Evolutionary conservation across 139 green algal species (phyloP), one percentile per base, ranked within the genome.

Genomic region (Zygnema circumcarinatum): DNA sequence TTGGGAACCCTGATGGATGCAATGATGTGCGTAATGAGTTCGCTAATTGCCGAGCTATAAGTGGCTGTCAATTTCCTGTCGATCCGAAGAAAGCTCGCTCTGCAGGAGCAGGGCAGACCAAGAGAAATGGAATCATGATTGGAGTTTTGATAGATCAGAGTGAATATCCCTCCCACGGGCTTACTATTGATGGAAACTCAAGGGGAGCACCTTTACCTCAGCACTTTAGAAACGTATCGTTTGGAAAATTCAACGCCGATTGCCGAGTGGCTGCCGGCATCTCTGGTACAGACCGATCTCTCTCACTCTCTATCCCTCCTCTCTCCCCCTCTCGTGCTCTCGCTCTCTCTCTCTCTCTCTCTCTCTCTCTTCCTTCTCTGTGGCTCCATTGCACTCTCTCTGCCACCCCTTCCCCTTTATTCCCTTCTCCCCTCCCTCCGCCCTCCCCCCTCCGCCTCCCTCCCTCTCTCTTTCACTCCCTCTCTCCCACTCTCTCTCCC

Each of bases 101-200:
- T 35, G 62, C 42, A 35, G 53, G 81, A 38, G n/a, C 29, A 21
- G 69, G 35, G 16, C 7, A 78, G 11, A 67, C 67, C 21, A 31
- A 41, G 16, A 79, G 53, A 32, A 72, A 33, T 41, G 67, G 39
- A 1, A 41, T 35, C 36, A 33, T 73, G 67, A 76, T 76, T 42
- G 81, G 81, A n/a, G 75, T 87, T 25, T 0, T 82, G 1, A 87
- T 87, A 32, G 81, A 87, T 74, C 81, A 87, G 67, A 32, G 32
- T 22, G 81, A 87, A 42, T 75, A 76, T 29, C 81, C 81, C 16
- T 42, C 31, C 2, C 81, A 87, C 67, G 81, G 79, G 11, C 36
- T 52, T 39, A 79, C 25, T 16, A 41, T 39, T 20, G 69, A 52
- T 16, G 69, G 69, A 22, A 38, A 39, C 16, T 52, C 69, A 41